Evolutionary conservation across 2,329 filamentous ascomycete species (phyloP).

Genomic region (Fusarium camptoceras): DNA sequence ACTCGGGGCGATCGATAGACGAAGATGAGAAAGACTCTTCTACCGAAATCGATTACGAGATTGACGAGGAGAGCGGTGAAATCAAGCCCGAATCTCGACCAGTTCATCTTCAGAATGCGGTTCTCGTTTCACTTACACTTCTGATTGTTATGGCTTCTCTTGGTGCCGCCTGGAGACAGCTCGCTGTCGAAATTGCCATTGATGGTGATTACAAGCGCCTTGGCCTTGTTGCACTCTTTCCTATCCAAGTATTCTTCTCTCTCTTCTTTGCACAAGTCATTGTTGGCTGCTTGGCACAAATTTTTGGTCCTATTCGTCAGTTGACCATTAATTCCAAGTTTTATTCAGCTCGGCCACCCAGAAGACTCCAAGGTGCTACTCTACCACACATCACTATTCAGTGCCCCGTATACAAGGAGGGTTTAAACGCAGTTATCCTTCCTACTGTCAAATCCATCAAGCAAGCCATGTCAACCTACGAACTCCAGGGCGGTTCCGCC

Average conservation of each 20-base stretch:
- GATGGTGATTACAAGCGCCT: constrained; percentile 73
- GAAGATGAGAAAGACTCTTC: constrained; percentile 64
- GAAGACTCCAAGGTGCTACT: constrained; percentile 65
- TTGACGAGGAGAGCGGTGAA: constrained; percentile 79
- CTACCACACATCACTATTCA: constrained; percentile 85
- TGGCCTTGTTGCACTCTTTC: constrained; percentile 73
- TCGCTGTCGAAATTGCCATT: constrained; percentile 75
- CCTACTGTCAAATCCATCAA: constrained; percentile 84
- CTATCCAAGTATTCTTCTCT: constrained; percentile 83
- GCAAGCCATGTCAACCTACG: constrained; percentile 80
- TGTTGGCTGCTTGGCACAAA: constrained; percentile 78
- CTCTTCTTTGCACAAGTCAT: constrained; percentile 86
- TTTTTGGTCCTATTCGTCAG: constrained; percentile 80
- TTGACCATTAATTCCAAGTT: constrained; percentile 82
- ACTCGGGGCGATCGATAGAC: constrained; percentile 66
- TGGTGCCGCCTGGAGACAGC: constrained; percentile 75
- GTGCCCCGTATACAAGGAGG: constrained; percentile 90
- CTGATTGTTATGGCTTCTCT: constrained; percentile 73
- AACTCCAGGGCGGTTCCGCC: constrained; percentile 80
- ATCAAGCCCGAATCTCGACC: constrained; percentile 72
- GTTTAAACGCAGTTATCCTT: constrained; percentile 77
- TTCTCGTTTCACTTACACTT: constrained; percentile 75
- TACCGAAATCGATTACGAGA: constrained; percentile 62
- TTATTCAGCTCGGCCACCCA: constrained; percentile 79
- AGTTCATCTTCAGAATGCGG: constrained; percentile 76